phyloP scores from a whole-genome alignment of 208 protist species.

The Tritrichomonas foetus region DNA sequence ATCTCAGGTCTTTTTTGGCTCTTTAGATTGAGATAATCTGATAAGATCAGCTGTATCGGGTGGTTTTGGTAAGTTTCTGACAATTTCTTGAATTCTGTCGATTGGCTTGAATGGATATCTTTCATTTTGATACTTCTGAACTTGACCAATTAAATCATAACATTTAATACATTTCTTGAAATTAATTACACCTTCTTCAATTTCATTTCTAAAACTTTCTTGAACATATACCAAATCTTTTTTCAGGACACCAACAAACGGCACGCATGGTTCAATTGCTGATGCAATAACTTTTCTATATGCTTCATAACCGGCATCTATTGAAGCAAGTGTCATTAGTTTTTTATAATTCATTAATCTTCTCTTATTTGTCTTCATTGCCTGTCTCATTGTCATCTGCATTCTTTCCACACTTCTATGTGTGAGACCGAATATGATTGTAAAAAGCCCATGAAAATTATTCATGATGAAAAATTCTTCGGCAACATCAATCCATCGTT shows the following conservation, averaged over 20 bases:
- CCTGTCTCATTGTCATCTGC: neutral
- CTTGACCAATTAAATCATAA: neutral
- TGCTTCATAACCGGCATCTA: neutral
- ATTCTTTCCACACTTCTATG: neutral
- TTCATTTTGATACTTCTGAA: neutral
- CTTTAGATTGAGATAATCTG: neutral
- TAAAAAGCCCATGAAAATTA: neutral
- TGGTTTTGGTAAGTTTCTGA: neutral
- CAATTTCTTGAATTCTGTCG: neutral
- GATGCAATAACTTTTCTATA: neutral
- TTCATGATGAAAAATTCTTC: neutral
- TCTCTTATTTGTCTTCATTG: neutral
- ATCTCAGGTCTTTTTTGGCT: no score
- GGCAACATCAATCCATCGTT: neutral
- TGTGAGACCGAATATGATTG: neutral
- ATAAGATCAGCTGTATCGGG: neutral
- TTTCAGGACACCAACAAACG: neutral
- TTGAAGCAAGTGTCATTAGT: neutral
- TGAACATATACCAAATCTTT: neutral
- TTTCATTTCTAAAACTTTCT: neutral
- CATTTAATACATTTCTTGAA: neutral
- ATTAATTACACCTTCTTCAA: slow-evolving; percentile 3
- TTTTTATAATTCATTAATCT: neutral
- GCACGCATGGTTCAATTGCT: neutral
- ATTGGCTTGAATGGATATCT: neutral